Conservation (phyloP, 2,329 filamentous ascomycete species). For the Talaromyces islandicus region DNA sequence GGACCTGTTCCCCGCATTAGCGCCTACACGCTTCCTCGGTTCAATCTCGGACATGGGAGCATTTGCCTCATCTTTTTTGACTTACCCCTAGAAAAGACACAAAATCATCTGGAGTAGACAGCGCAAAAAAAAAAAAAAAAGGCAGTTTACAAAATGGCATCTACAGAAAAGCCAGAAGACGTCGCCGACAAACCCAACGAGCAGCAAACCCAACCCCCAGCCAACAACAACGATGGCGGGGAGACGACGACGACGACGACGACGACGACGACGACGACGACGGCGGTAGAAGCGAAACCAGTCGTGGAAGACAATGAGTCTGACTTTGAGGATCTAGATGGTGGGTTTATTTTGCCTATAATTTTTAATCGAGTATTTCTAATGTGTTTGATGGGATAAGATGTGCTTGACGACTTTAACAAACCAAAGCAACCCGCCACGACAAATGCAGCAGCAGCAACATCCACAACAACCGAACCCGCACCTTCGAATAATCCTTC, state of each 20-base stretch:
- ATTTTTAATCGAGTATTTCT: not conserved
- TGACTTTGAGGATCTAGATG: constrained; percentile 92
- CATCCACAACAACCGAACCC: constrained; percentile 15
- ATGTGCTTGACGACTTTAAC: constrained; percentile 89
- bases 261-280: constrained; percentile 19
- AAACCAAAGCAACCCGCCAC: constrained; percentile 41
- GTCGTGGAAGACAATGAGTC: constrained; percentile 62
- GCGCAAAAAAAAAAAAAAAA: not conserved
- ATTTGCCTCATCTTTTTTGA: not conserved
- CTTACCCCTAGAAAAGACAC: not conserved
- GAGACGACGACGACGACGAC: constrained; percentile 4
- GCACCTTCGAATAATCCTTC: not conserved
- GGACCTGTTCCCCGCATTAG: not conserved
- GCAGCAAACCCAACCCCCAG: not conserved
- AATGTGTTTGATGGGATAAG: constrained; percentile 26
- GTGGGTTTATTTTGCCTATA: constrained; percentile 46
- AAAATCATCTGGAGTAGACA: not conserved
- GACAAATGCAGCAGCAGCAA: constrained; percentile 18
- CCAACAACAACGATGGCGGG: not conserved
- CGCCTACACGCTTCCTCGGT: not conserved
- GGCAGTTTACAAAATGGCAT: constrained; percentile 3
- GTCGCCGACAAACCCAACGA: constrained; percentile 1
- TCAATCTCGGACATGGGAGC: not conserved
- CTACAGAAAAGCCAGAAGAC: constrained; percentile 3
- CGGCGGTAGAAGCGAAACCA: constrained; percentile 22